These are phyloP conservation scores for Ballota nigra DNA, from an alignment of 257 asterid species.

Conservation along the genomic window DNA sequence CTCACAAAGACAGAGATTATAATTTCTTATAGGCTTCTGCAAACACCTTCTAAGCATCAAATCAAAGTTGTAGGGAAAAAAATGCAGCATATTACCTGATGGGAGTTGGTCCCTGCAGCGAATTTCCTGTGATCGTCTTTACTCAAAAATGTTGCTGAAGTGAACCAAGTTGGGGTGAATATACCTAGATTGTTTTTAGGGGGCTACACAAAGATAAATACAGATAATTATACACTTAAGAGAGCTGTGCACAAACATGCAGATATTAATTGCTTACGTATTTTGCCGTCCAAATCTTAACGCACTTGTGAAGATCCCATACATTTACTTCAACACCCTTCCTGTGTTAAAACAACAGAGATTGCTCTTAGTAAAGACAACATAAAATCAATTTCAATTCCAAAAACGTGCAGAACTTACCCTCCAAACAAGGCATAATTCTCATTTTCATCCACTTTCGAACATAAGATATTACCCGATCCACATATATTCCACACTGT, in stretches of 20 bases:
- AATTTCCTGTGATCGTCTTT: conserved; percentile 87
- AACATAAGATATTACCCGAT: conserved; percentile 65
- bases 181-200: conserved; percentile 77
- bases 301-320: conserved; percentile 69
- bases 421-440: conserved; percentile 84
- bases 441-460: conserved; percentile 66
- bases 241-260: background rate
- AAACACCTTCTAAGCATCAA: background rate
- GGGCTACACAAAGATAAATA: conserved; percentile 54
- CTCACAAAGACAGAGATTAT: background rate
- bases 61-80: background rate
- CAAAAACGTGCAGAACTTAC: conserved; percentile 36
- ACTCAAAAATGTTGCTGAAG: conserved; percentile 76
- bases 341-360: conserved; percentile 38
- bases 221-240: conserved; percentile 9
- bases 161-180: conserved; percentile 86
- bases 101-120: conserved; percentile 77
- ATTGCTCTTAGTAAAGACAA: background rate
- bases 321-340: conserved; percentile 85
- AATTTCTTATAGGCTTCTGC: background rate
- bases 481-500: conserved; percentile 56
- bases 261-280: conserved; percentile 49
- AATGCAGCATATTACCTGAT: conserved; percentile 54
- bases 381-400: conserved; percentile 2
- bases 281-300: conserved; percentile 75